phyloP scores from a whole-genome alignment of 2,329 filamentous ascomycete species.

The Diaporthe sp. region DNA sequence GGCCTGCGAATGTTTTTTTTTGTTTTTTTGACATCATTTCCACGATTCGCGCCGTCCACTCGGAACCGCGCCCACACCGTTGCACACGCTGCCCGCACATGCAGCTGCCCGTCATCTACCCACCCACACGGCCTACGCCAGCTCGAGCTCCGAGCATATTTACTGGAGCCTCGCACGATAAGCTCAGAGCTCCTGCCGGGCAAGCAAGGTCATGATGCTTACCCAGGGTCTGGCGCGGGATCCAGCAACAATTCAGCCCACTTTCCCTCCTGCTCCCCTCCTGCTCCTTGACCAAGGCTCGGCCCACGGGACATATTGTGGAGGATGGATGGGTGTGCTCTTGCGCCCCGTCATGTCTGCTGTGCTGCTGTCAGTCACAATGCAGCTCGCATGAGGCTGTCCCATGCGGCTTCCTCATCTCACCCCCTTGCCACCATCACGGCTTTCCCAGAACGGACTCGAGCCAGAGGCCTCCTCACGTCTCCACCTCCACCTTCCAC shows the following conservation, averaged over 20 bases:
- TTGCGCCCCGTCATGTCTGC: not conserved
- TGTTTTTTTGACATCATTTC: slow-evolving; percentile 12
- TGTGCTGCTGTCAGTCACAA: slow-evolving; percentile 7
- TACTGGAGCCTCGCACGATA: not conserved
- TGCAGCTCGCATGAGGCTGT: slow-evolving; percentile 22
- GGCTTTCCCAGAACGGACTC: slow-evolving; percentile 30
- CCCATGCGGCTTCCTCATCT: not conserved
- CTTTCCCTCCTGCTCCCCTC: not conserved
- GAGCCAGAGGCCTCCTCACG: slow-evolving; percentile 23
- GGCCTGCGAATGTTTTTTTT: not conserved
- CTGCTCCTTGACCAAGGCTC: no score
- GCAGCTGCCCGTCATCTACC: slow-evolving; percentile 9
- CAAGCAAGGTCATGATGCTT: not conserved
- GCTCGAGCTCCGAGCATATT: slow-evolving; percentile 2
- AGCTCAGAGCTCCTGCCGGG: not conserved
- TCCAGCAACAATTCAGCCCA: not conserved
- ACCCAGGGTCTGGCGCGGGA: not conserved
- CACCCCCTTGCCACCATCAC: slow-evolving; percentile 20
- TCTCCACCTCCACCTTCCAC: not conserved
- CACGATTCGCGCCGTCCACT: slow-evolving; percentile 29
- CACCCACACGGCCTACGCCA: slow-evolving; percentile 6
- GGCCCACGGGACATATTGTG: not conserved
- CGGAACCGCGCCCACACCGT: not conserved
- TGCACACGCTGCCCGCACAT: slow-evolving; percentile 4
- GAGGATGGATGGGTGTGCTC: not conserved